Conservation (phyloP, 2,329 filamentous ascomycete genomes). For the Phaeoacremonium minimum region DNA sequence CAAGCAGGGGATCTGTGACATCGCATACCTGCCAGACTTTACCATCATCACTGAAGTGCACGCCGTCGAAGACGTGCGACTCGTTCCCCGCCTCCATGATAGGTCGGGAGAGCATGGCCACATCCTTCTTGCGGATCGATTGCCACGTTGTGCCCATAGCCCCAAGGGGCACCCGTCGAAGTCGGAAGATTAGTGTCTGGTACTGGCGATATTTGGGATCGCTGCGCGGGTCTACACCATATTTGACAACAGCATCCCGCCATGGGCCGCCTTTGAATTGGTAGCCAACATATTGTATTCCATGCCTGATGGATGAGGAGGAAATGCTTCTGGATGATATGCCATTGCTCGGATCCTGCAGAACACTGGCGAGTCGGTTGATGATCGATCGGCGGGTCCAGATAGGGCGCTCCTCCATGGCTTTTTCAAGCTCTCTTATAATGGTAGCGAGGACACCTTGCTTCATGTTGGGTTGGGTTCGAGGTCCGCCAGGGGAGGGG, state of each 20-base stretch:
- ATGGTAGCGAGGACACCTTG: conserved; percentile 60
- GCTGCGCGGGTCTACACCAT: conserved; percentile 79
- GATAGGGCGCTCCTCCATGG: conserved; percentile 72
- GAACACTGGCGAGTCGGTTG: conserved; percentile 54
- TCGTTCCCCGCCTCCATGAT: conserved; percentile 25
- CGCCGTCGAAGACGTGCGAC: conserved; percentile 77
- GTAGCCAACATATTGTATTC: conserved; percentile 81
- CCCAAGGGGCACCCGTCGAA: conserved; percentile 48
- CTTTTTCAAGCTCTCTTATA: conserved; percentile 56
- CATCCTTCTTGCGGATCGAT: conserved; percentile 33
- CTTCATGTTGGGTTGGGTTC: conserved; percentile 51
- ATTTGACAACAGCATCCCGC: conserved; percentile 80
- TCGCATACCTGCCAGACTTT: conserved; percentile 96
- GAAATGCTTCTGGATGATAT: conserved; percentile 17
- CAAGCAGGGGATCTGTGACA: conserved; percentile 74
- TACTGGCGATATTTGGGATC: conserved; percentile 76
- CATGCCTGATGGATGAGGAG: conserved; percentile 63
- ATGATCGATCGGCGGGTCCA: conserved; percentile 81
- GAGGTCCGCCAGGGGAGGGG: conserved; percentile 59
- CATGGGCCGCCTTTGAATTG: conserved; percentile 91
- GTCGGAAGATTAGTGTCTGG: conserved; percentile 84
- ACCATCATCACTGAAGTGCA: conserved; percentile 69
- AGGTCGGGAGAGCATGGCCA: conserved; percentile 17
- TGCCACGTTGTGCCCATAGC: conserved; percentile 45
- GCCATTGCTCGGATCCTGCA: conserved; percentile 29